Percentiles rank a stretch among this genome's conserved stretches.
Evolutionary conservation across 2,329 filamentous ascomycete species (phyloP).

Genomic region (Cordyceps cateniannulata): DNA sequence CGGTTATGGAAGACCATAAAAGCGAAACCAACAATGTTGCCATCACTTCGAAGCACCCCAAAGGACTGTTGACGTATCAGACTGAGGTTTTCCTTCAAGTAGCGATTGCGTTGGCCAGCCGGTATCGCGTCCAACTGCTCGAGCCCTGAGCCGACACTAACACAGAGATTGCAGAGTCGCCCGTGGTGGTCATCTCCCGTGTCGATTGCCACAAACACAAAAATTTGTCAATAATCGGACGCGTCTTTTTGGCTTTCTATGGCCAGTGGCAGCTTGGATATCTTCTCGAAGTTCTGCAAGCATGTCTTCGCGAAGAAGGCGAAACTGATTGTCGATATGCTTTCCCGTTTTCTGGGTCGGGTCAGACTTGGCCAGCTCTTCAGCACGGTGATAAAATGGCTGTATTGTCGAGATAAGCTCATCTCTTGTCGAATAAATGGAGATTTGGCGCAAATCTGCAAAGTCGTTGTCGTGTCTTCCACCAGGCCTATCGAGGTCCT

Average conservation of each 20-base stretch:
- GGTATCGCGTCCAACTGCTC: conserved; percentile 30
- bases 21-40: conserved; percentile 53
- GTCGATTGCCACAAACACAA: conserved; percentile 30
- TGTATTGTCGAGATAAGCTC: conserved; percentile 50
- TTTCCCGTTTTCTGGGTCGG: conserved; percentile 29
- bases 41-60: conserved; percentile 49
- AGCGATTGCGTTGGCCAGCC: conserved; percentile 31
- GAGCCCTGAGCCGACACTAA: conserved; percentile 39
- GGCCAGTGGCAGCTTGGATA: conserved; percentile 43
- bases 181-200: conserved; percentile 24
- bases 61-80: conserved; percentile 55
- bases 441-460: conserved; percentile 51
- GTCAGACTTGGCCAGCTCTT: conserved; percentile 38
- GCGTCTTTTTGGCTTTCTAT: conserved; percentile 35
- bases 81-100: conserved; percentile 38
- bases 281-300: conserved; percentile 59
- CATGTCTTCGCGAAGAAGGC: conserved; percentile 66
- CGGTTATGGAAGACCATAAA: conserved; percentile 46
- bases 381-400: conserved; percentile 49
- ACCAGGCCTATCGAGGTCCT: no score
- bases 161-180: conserved; percentile 29
- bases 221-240: conserved; percentile 34
- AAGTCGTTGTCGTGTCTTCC: conserved; percentile 71
- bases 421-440: conserved; percentile 59
- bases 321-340: conserved; percentile 66